A percentile compares a stretch with the other conserved stretches of the same genome.
phyloP scores from a whole-genome alignment of 2,329 filamentous ascomycete species.

The Neofusicoccum parvum region DNA sequence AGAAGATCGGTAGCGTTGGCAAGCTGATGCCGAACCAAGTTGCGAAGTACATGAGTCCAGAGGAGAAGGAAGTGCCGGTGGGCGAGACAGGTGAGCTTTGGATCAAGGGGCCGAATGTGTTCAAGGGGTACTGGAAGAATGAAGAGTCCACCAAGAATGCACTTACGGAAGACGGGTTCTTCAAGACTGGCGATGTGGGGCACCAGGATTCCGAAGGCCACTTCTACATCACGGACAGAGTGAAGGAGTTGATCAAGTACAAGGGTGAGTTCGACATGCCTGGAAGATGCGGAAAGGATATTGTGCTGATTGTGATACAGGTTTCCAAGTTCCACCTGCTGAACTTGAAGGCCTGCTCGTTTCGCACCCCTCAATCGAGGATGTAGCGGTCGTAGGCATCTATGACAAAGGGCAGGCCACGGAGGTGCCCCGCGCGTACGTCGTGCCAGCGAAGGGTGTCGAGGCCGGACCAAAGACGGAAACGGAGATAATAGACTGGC shows the following conservation, averaged over 20 bases:
- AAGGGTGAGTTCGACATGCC: slow-evolving; percentile 28
- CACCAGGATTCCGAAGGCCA: slow-evolving; percentile 76
- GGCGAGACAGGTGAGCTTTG: slow-evolving; percentile 64
- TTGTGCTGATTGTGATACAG: slow-evolving; percentile 1
- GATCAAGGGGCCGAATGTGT: slow-evolving; percentile 78
- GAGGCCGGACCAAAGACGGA: slow-evolving; percentile 35
- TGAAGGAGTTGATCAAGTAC: slow-evolving; percentile 48
- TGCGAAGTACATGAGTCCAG: slow-evolving; percentile 73
- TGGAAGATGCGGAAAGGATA: not conserved
- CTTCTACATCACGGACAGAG: slow-evolving; percentile 86
- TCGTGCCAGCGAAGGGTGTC: slow-evolving; percentile 37
- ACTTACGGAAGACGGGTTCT: slow-evolving; percentile 77
- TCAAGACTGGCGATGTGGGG: slow-evolving; percentile 87
- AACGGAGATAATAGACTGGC: slow-evolving; percentile 46
- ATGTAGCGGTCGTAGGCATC: slow-evolving; percentile 50
- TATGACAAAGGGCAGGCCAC: slow-evolving; percentile 50
- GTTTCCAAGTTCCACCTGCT: slow-evolving; percentile 52
- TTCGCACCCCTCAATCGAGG: slow-evolving; percentile 45
- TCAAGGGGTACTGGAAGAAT: slow-evolving; percentile 77
- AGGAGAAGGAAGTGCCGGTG: slow-evolving; percentile 60
- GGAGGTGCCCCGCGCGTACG: slow-evolving; percentile 44
- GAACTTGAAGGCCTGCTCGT: slow-evolving; percentile 50
- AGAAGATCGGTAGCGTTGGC: slow-evolving; percentile 76
- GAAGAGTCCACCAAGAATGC: slow-evolving; percentile 70
- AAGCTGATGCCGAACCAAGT: slow-evolving; percentile 76